phyloP scores from a whole-genome alignment of 805 yeast species.

The Sugiyamaella valdiviana region DNA sequence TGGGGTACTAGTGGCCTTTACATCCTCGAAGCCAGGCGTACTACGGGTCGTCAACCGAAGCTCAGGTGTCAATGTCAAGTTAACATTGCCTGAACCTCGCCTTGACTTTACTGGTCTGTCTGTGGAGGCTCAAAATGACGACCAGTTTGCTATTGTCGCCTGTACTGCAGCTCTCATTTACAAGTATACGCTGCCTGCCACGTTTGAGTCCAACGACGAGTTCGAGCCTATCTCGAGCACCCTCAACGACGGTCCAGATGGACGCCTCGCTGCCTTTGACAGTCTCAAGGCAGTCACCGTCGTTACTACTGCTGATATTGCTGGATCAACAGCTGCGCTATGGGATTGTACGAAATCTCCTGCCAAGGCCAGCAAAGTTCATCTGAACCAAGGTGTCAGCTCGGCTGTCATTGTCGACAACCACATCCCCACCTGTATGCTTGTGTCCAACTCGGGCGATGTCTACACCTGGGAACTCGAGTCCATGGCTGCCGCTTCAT shows the following conservation, averaged over 20 bases:
- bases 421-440: neutral
- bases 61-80: neutral
- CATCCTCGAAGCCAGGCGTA: slow-evolving; percentile 19
- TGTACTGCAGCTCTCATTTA: neutral
- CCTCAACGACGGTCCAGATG: neutral
- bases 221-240: neutral
- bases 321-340: neutral
- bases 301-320: neutral
- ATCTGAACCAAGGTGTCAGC: neutral
- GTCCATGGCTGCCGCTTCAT: neutral
- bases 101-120: neutral
- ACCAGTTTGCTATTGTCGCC: neutral
- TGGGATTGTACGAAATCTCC: neutral
- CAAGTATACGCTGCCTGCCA: neutral
- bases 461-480: neutral
- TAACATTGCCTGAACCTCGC: neutral
- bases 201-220: neutral
- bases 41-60: slow-evolving; percentile 16
- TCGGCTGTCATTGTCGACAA: neutral
- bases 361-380: neutral
- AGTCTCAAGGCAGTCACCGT: neutral
- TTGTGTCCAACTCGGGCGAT: neutral
- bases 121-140: neutral
- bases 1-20: slow-evolving; percentile 17
- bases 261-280: neutral